These are phyloP conservation scores for Stachybotrys chartarum DNA, from an alignment of 2,329 filamentous ascomycete species.

Conservation along the genomic window DNA sequence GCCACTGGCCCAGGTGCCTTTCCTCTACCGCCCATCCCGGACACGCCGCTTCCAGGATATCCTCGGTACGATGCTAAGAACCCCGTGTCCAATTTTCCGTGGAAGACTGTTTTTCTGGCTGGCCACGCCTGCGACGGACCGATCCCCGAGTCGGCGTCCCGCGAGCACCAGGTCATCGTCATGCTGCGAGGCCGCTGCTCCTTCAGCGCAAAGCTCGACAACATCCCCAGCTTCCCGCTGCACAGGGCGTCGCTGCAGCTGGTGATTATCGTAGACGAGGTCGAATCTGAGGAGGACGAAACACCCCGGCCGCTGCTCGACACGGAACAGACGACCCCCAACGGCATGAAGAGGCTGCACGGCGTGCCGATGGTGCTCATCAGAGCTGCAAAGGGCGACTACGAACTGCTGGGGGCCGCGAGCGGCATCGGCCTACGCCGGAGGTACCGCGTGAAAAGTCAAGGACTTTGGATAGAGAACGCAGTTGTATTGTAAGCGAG, in stretches of 20 bases:
- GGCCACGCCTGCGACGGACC: constrained; percentile 58
- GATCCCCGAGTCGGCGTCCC: constrained; percentile 42
- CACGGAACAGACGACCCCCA: constrained; percentile 61
- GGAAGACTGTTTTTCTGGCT: constrained; percentile 65
- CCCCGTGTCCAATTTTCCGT: constrained; percentile 46
- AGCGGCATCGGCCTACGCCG: constrained; percentile 67
- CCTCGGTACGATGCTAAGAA: constrained; percentile 32
- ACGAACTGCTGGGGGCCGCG: constrained; percentile 56
- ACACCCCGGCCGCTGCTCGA: constrained; percentile 64
- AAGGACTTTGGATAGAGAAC: constrained; percentile 74
- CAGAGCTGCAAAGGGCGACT: constrained; percentile 55
- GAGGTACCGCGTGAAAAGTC: constrained; percentile 73
- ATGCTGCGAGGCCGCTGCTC: constrained; percentile 76
- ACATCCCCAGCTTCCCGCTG: constrained; percentile 73
- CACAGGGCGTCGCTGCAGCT: constrained; percentile 60
- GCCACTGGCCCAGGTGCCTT: constrained; percentile 53
- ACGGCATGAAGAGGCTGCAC: constrained; percentile 60
- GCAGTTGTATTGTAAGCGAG: constrained; percentile 49
- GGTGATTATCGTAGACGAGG: constrained; percentile 61
- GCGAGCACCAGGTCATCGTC: constrained; percentile 68
- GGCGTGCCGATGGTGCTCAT: constrained; percentile 81
- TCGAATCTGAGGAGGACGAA: constrained; percentile 41
- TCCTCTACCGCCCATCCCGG: constrained; percentile 58
- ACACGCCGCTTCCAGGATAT: constrained; percentile 40
- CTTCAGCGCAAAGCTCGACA: constrained; percentile 75